Percentiles rank a stretch among this genome's conserved stretches.
Evolutionary conservation across 768 basidiomycete species (phyloP).

Genomic region (Termitomyces heimii): DNA sequence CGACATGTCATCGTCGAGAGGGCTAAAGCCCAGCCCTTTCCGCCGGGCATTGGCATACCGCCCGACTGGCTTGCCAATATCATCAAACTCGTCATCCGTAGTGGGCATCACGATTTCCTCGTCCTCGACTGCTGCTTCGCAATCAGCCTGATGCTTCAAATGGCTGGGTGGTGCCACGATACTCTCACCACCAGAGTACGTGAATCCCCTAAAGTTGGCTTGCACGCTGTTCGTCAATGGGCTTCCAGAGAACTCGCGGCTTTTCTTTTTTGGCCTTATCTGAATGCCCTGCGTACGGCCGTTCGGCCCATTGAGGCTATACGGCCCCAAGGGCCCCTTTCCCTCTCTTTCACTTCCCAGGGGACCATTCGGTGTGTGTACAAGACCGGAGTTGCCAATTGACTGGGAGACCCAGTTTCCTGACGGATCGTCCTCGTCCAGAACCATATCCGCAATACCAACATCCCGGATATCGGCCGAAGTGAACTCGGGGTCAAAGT

Average conservation of each 20-base stretch:
- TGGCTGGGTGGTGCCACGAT: slow-evolving; percentile 40
- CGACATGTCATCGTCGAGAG: slow-evolving; percentile 33
- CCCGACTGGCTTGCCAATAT: slow-evolving; percentile 56
- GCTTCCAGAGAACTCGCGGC: slow-evolving; percentile 42
- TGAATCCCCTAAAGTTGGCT: slow-evolving; percentile 96
- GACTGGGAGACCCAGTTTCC: slow-evolving; percentile 60
- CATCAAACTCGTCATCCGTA: slow-evolving; percentile 77
- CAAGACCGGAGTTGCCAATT: slow-evolving; percentile 28
- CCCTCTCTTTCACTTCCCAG: slow-evolving; percentile 52
- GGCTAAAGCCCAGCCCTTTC: slow-evolving; percentile 39
- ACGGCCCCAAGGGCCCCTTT: slow-evolving; percentile 11
- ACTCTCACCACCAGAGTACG: slow-evolving; percentile 74
- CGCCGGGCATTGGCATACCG: slow-evolving; percentile 57
- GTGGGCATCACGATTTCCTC: slow-evolving; percentile 43
- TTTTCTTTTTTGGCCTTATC: slow-evolving; percentile 45
- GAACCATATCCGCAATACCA: slow-evolving; percentile 47
- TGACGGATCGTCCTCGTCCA: slow-evolving; percentile 62
- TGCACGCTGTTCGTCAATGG: slow-evolving; percentile 90
- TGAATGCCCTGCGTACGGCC: slow-evolving; percentile 37
- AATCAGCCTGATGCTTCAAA: slow-evolving; percentile 37
- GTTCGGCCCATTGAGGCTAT: slow-evolving; percentile 15
- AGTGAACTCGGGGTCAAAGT: slow-evolving; percentile 99
- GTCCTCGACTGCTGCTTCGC: slow-evolving; percentile 50
- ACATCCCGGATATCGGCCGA: slow-evolving; percentile 79
- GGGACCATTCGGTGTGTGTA: slow-evolving; percentile 73